Base-by-base conservation (phyloP, 495 filamentous ascomycete species). In the Glonium stellatum region DNA sequence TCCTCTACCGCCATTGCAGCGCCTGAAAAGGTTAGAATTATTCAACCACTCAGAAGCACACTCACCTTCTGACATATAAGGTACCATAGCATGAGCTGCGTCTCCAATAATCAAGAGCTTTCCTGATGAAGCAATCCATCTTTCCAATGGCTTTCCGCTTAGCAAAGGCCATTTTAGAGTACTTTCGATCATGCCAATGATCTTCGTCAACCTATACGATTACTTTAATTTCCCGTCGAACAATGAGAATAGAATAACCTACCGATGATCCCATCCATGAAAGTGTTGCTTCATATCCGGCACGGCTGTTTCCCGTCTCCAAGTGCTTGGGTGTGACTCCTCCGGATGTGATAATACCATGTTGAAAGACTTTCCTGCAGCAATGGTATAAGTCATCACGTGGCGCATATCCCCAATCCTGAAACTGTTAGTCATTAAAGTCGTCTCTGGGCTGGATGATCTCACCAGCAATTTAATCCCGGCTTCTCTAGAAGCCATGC, bases 21-120 rank as follows among this genome's bases (percentile, higher is more conserved):
- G 13, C 48, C 48, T 51, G 21, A 22, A 6, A 51, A 44, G 4
- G 12, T 44, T 44, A 44, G 39, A 44, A 44, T 18, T 11, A 11
- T 11, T 18, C 39, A 18, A 44, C 13, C 12, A 44, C 10, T 44
- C 18, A 11, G 39, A 44, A 15, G 4, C 2, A 18, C 13, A 44
- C 39, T 44, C 63, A 35, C 77, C 77, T 67, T 78, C 73, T 2
- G 76, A 76, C 69, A 78, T 76, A 53, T 78, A 78, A 0, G 77
- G 76, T 2, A 79, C 66, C 77, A 81, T 79, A 1, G 78, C 71
- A 64, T 80, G 79, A 15, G 78, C 78, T 6, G 77, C 78, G 57
- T 82, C 79, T 15, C 78, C 69, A 0, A 80, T 47, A 4, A 81
- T 70, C 0, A 79, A 41, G 1, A 76, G 27, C 44, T 71, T 73